A percentile compares a stretch with the other conserved stretches of the same genome.
Conservation (phyloP, 805 yeast genomes). For the Saccharomyces cerevisiae region DNA sequence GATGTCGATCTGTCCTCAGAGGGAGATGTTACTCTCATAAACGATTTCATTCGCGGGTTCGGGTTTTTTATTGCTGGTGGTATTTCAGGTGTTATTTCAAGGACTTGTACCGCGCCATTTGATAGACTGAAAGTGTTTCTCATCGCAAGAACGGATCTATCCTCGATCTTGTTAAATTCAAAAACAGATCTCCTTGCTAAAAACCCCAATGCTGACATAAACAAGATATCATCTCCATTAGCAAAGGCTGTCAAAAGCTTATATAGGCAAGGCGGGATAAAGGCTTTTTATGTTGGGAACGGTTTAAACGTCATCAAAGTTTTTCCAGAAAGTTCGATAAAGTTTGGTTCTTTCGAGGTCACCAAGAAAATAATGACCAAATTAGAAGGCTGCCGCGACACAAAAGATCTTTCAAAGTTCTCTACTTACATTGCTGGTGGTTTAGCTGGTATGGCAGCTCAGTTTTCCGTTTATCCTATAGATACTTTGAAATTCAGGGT, state of each 20-base stretch:
- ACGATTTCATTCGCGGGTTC: constrained; percentile 71
- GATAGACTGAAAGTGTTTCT: constrained; percentile 90
- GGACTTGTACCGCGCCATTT: constrained; percentile 95
- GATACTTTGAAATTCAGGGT: constrained; percentile 90
- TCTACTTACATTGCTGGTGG: constrained; percentile 94
- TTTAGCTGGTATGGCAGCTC: constrained; percentile 89
- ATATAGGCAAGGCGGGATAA: constrained; percentile 82
- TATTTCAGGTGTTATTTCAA: constrained; percentile 85
- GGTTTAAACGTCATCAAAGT: constrained; percentile 90
- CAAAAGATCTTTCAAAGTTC: constrained; percentile 57
- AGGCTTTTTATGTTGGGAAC: constrained; percentile 88
- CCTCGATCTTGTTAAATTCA: constrained; percentile 59
- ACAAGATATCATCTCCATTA: constrained; percentile 63
- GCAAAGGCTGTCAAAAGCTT: constrained; percentile 71
- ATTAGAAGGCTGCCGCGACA: constrained; percentile 68
- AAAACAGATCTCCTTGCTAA: constrained; percentile 39
- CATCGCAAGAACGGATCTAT: constrained; percentile 80
- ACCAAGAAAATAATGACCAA: constrained; percentile 66
- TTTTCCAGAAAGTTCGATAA: constrained; percentile 95
- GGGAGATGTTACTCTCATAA: constrained; percentile 82
- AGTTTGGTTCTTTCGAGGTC: constrained; percentile 90
- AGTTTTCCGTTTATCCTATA: constrained; percentile 87
- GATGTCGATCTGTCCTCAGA: constrained; percentile 79
- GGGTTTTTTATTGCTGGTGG: constrained; percentile 96
- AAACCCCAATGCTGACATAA: constrained; percentile 31